Evolutionary conservation across 2,329 filamentous ascomycete species (phyloP), one percentile per base, ranked within the genome.

Genomic region (Penicillium sp.): DNA sequence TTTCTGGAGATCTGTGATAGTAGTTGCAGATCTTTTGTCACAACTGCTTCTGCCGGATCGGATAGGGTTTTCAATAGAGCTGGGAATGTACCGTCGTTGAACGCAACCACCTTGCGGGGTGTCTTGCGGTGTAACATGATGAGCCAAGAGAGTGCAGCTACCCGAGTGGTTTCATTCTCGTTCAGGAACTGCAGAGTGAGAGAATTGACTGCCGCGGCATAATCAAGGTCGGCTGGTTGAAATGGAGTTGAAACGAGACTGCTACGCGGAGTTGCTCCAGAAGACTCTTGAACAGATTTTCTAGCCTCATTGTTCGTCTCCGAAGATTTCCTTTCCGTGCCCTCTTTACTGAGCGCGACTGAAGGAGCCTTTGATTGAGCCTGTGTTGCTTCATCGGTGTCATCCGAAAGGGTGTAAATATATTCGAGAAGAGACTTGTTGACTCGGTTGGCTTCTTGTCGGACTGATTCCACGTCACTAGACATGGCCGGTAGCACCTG

Each of bases 101-200:
- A 96, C 9, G 93, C 93, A 39, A 98, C 83, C 14, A 96, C 90
- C 72, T 96, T 97, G 52, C 89, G 85, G 0, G 95, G 95, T 3
- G 95, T 93, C 79, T 97, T 98, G 62, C 91, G 87, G 73, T 99
- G 95, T 42, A 99, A 82, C 93, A 98, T 98, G 57, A 98, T 95
- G 55, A 99, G 83, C 95, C 95, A 99, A 6, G 90, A 93, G 59
- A 99, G 80, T 16, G 95, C 93, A 37, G 93, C 93, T 27, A 98
- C 93, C 59, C 95, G 87, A 2, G 95, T 99, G 27, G 91, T 92
- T 78, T 99, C 96, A 70, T 98, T 91, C 67, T 99, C 93, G 69
- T 99, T 97, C 52, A 99, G 79, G 68, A 99, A 98, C 52, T 98
- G 86, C 8, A 98, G 78, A 0, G 93, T 99, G 42, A 99, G 82